Evolutionary conservation across 2,329 filamentous ascomycete genomes (phyloP), one percentile per base, ranked within the genome.

Genomic region (Beauveria bassiana): DNA sequence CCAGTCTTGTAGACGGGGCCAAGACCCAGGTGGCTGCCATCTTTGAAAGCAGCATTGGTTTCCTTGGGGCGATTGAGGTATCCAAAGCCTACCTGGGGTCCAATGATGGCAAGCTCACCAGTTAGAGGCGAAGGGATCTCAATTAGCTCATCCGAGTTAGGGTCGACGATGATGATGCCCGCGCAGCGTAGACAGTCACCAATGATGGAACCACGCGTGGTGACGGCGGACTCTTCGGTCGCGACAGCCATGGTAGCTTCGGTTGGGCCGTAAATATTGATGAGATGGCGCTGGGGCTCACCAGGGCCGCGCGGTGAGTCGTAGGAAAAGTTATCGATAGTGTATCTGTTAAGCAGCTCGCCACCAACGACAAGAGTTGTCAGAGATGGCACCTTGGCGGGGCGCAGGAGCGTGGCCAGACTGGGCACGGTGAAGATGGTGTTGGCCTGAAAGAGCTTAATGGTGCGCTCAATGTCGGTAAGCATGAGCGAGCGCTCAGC

Each of bases 301-400:
- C 38, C 57, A 7, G 55, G 54, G 8, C 61, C 57, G 8, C 91
- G 91, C 77, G 51, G 59, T 5, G 56, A 20, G 22, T 61, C 51
- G 34, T 57, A 26, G 26, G 58, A 57, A 20, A 63, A 63, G 51
- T 61, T 61, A 45, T 63, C 61, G 5, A 63, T 61, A 16, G 55
- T 61, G 34, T 58, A 58, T 34, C 47, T 51, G 40, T 55, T 58
- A 14, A 63, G 43, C 51, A 63, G 58, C 51, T 63, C 61, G 9
- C 61, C 61, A 22, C 61, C 61, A 20, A 63, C 61, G n/a, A 63
- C 40, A 5, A 63, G 61, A 7, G 49, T 59, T 14, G 61, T 63
- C n/a, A 63, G 34, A 16, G 61, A 53, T 1, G 61, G 61, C 50
- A 63, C 57, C 38, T 56, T 55, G 38, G 55, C 50, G 1, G 61